Base-by-base conservation (phyloP, 306 rosid genomes). In the Trifolium repens region DNA sequence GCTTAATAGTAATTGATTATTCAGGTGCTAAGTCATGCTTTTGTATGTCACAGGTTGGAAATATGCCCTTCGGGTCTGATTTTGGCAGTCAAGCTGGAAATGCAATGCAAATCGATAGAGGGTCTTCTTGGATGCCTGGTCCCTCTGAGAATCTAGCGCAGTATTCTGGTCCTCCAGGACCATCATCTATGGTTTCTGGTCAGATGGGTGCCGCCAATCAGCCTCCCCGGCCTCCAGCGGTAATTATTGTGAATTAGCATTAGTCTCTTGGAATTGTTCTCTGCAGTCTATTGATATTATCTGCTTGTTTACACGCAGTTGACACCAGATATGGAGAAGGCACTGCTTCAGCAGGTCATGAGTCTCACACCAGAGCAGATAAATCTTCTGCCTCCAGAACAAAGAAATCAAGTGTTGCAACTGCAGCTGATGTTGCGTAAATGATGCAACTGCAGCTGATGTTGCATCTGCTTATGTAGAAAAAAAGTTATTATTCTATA, bases 261-360 rank as follows among this genome's bases (percentile, higher is more conserved):
- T 68, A 50, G 80, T 81, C 27, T 39, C 50, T 17, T 14, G 34
- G 15, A 11, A 32, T 43, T 44, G 15, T 65, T 50, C 17, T 69
- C 15, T 69, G 61, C 83, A 49, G 55, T 52, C 11, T 67, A 15
- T 32, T 79, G 76, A 82, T 32, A 22, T 74, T 53, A 70, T 63
- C 46, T 55, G 75, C 88, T 85, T 54, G 59, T 4, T 37, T 39
- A 26, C 46, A 19, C 83, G 80, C 78, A 96, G 99, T 85, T 96
- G 88, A 81, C 86, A 57, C 96, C 91, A 30, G 99, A 94, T 59
- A 91, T 89, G 98, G 99, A 94, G 89, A 90, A 89, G 88, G 91
- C 90, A 1, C 80, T 92, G 77, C 99, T 92, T 74, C 99, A 96
- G 82, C 99, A 92, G 77, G 99, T 96, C 78, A 96, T 92, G 99